A percentile compares a stretch with the other conserved stretches of the same genome.
Evolutionary conservation across 2,329 filamentous ascomycete genomes (phyloP).

Genomic region (Talaromyces funiculosus): DNA sequence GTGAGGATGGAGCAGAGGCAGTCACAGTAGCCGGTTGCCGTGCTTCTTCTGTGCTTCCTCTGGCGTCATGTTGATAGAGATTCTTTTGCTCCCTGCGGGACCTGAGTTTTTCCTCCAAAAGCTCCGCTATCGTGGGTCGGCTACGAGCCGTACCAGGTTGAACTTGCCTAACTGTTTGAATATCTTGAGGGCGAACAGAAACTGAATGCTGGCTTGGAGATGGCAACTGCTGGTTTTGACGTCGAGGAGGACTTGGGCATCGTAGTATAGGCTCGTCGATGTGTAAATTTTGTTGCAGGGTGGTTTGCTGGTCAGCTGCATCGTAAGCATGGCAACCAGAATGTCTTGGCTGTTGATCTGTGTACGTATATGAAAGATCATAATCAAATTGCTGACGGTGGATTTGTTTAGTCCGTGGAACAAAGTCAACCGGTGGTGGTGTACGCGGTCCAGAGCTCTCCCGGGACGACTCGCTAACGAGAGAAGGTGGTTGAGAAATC

Average conservation of each 20-base stretch:
- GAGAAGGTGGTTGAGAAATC: constrained; percentile 16
- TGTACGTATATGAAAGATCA: neutral
- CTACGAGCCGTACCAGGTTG: neutral
- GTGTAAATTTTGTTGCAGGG: neutral
- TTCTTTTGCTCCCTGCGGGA: constrained; percentile 21
- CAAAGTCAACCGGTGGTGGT: constrained; percentile 17
- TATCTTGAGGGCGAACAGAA: neutral
- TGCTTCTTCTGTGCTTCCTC: neutral
- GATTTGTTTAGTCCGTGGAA: neutral
- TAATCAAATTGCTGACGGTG: neutral
- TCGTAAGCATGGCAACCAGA: neutral
- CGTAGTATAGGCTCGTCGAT: neutral
- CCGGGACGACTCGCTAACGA: constrained; percentile 23
- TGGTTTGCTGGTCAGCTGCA: neutral
- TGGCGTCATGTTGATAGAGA: neutral
- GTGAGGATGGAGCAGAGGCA: neutral
- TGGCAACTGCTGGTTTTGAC: too few relatives aligned
- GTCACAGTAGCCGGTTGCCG: neutral
- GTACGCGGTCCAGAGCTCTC: constrained; percentile 25
- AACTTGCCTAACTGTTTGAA: neutral
- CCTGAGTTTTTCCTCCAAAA: constrained; percentile 31
- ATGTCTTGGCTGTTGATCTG: neutral
- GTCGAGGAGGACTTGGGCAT: constrained; percentile 5
- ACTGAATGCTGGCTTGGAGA: constrained; percentile 1
- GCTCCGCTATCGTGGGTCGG: constrained; percentile 24